phyloP scores from a whole-genome alignment of 192 early-diverging fungal genomes.

The Backusella australiensis region DNA sequence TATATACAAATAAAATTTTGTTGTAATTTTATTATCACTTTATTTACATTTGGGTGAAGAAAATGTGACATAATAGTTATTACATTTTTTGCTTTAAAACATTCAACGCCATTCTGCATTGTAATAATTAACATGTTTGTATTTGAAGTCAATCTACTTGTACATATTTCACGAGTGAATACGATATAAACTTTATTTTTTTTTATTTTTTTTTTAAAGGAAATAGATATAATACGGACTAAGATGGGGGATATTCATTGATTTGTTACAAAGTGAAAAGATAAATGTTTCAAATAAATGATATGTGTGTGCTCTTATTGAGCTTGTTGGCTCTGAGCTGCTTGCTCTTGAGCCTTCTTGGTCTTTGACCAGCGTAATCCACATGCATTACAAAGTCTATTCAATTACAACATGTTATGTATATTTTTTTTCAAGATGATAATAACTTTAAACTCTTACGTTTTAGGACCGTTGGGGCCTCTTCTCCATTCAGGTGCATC shows the following conservation, averaged over 20 bases:
- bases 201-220: background rate
- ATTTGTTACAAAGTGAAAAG: background rate
- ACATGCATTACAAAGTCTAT: slow-evolving; percentile 56
- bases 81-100: too few relatives aligned
- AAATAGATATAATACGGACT: background rate
- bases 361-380: slow-evolving; percentile 44
- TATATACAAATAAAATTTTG: background rate
- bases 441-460: slow-evolving; percentile 24
- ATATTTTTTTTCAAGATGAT: background rate
- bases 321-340: background rate
- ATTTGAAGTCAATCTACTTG: too few relatives aligned
- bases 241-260: background rate
- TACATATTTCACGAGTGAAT: too few relatives aligned
- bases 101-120: too few relatives aligned
- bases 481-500: slow-evolving; percentile 55
- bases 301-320: background rate
- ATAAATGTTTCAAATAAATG: background rate
- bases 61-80: too few relatives aligned
- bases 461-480: slow-evolving; percentile 55
- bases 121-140: too few relatives aligned
- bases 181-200: background rate
- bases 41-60: too few relatives aligned
- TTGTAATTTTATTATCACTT: background rate
- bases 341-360: slow-evolving; percentile 12
- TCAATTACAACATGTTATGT: background rate